A percentile compares a stretch with the other conserved stretches of the same genome.
phyloP scores from a whole-genome alignment of 2,329 filamentous ascomycete species.

The Cordyceps pruinosa region DNA sequence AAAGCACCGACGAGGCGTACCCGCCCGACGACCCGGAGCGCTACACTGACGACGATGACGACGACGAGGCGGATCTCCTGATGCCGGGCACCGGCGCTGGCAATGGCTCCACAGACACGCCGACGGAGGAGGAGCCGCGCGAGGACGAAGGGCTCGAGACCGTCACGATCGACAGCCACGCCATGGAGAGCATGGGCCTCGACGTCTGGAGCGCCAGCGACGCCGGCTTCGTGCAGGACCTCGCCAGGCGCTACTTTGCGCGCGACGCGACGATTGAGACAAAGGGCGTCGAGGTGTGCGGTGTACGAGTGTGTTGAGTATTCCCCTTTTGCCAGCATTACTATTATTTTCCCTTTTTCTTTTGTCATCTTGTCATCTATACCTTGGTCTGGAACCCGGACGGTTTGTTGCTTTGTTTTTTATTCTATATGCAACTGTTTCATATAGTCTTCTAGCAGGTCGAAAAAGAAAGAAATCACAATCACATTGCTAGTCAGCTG shows the following conservation, averaged over 20 bases:
- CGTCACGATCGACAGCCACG: conserved; percentile 55
- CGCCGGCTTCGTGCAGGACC: conserved; percentile 58
- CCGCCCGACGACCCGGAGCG: conserved; percentile 20
- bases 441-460: too few species aligned
- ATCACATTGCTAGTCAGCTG: too few species aligned
- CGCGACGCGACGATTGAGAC: conserved; percentile 57
- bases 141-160: conserved; percentile 16
- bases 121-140: conserved; percentile 12
- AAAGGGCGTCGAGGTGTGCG: conserved; percentile 67
- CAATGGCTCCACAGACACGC: conserved; percentile 11
- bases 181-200: conserved; percentile 65
- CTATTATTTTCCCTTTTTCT: not conserved
- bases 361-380: not conserved
- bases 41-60: conserved; percentile 26
- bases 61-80: conserved; percentile 26
- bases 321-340: not conserved
- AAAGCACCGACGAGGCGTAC: conserved; percentile 38
- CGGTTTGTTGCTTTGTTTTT: too few species aligned
- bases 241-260: conserved; percentile 59
- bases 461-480: too few species aligned
- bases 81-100: conserved; percentile 21
- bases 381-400: too few species aligned
- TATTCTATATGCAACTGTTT: too few species aligned
- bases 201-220: conserved; percentile 71
- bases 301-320: conserved; percentile 57